phyloP scores from a whole-genome alignment of 208 protist genomes.

The Tetramitus jugosus region DNA sequence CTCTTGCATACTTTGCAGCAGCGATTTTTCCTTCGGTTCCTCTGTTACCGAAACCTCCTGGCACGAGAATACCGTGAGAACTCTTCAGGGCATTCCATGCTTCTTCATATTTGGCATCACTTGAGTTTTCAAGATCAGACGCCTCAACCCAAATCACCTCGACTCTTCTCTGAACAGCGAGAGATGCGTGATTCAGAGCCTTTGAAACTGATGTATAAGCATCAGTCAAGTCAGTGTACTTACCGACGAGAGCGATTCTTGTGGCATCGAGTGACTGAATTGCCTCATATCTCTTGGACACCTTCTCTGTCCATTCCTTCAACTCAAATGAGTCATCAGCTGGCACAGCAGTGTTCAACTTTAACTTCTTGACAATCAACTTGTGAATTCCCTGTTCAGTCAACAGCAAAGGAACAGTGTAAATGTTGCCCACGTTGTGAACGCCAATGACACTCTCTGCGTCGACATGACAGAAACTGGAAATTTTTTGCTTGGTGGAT shows the following conservation, averaged over 20 bases:
- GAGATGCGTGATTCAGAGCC: conserved; percentile 86
- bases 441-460: conserved; percentile 80
- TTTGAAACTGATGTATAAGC: conserved; percentile 96
- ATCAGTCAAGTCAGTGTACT: conserved; percentile 69
- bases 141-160: conserved; percentile 85
- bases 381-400: conserved; percentile 68
- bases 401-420: conserved; percentile 84
- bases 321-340: neutral
- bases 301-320: neutral
- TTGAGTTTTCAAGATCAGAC: conserved; percentile 47
- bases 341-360: conserved; percentile 32
- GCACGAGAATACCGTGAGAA: conserved; percentile 92
- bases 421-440: conserved; percentile 90
- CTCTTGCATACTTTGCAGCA: conserved; percentile 84
- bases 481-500: conserved; percentile 80
- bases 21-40: conserved; percentile 92
- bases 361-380: conserved; percentile 63
- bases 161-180: conserved; percentile 76
- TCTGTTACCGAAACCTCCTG: conserved; percentile 95
- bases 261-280: neutral
- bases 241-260: conserved; percentile 21
- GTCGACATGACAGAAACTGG: conserved; percentile 92
- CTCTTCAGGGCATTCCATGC: conserved; percentile 29
- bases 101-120: neutral
- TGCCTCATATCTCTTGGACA: neutral